Conservation (phyloP, 1,284 basidiomycete species). For the Leccinum cinnamomeum region DNA sequence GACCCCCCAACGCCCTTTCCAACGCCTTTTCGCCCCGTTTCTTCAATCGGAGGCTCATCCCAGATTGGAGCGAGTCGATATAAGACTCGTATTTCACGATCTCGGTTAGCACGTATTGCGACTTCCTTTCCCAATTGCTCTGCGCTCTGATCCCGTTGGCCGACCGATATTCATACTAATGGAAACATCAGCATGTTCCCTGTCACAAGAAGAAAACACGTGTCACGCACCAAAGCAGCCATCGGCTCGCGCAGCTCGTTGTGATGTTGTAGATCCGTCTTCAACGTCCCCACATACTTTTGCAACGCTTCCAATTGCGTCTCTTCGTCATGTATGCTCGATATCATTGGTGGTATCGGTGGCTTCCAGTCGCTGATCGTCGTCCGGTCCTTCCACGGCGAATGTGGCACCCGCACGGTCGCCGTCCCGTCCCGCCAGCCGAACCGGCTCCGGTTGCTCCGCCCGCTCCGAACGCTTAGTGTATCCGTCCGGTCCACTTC, state of each 20-base stretch:
- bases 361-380: constrained; percentile 94
- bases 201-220: background rate
- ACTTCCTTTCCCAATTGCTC: constrained; percentile 92
- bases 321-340: constrained; percentile 90
- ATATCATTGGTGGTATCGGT: constrained; percentile 78
- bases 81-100: constrained; percentile 97
- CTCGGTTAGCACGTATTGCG: constrained; percentile 85
- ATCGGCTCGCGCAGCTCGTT: constrained; percentile 85
- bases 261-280: constrained; percentile 80
- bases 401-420: constrained; percentile 60
- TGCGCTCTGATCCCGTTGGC: constrained; percentile 74
- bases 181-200: background rate
- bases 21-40: constrained; percentile 85
- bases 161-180: constrained; percentile 78
- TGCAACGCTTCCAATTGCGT: constrained; percentile 83
- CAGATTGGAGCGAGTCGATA: constrained; percentile 81
- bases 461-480: constrained; percentile 67
- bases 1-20: constrained; percentile 62
- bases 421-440: constrained; percentile 63
- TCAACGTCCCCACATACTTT: constrained; percentile 76
- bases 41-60: constrained; percentile 80
- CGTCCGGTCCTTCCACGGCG: constrained; percentile 75
- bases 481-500: constrained; percentile 58
- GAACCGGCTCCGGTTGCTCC: constrained; percentile 66
- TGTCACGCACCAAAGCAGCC: constrained; percentile 66